Conservation (phyloP, 495 filamentous ascomycete species). For the Hypoxylon cercidicola region DNA sequence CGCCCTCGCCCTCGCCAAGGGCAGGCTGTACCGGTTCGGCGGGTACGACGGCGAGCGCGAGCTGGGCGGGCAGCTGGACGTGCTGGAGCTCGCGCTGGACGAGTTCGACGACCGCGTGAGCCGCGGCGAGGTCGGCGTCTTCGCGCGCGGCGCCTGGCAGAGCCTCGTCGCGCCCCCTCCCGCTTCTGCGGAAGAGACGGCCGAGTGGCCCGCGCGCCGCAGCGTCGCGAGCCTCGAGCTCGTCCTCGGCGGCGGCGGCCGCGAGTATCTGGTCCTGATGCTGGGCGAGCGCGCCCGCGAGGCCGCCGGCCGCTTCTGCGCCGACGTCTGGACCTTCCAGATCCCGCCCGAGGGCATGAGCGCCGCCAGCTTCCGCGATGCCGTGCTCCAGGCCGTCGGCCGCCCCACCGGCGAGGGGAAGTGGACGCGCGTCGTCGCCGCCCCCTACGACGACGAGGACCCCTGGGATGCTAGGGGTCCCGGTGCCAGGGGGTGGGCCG, state of each 20-base stretch:
- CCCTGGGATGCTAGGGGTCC: conserved; percentile 54
- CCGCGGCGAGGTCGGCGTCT: conserved; percentile 51
- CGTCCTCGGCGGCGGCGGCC: conserved; percentile 61
- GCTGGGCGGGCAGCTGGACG: conserved; percentile 73
- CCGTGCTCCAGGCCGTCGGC: conserved; percentile 63
- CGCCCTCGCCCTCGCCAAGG: conserved; percentile 65
- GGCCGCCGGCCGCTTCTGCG: conserved; percentile 73
- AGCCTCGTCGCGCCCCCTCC: conserved; percentile 40
- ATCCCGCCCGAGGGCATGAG: conserved; percentile 62
- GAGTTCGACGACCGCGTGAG: conserved; percentile 59
- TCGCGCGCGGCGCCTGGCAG: conserved; percentile 53
- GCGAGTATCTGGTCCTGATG: conserved; percentile 69
- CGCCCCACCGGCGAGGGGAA: conserved; percentile 60
- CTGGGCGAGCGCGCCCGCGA: conserved; percentile 76
- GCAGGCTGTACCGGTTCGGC: conserved; percentile 75
- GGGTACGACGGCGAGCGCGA: conserved; percentile 75
- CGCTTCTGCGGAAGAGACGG: conserved; percentile 21
- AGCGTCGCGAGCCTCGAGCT: conserved; percentile 59
- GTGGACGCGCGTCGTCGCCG: conserved; percentile 60
- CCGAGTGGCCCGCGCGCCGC: conserved; percentile 54
- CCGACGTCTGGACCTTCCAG: conserved; percentile 80
- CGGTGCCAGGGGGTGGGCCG: conserved; percentile 58
- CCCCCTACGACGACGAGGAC: conserved; percentile 57
- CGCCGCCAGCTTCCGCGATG: conserved; percentile 63
- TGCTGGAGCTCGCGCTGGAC: conserved; percentile 60